phyloP scores from a whole-genome alignment of 257 asterid genomes.

The Eucommia ulmoides region DNA sequence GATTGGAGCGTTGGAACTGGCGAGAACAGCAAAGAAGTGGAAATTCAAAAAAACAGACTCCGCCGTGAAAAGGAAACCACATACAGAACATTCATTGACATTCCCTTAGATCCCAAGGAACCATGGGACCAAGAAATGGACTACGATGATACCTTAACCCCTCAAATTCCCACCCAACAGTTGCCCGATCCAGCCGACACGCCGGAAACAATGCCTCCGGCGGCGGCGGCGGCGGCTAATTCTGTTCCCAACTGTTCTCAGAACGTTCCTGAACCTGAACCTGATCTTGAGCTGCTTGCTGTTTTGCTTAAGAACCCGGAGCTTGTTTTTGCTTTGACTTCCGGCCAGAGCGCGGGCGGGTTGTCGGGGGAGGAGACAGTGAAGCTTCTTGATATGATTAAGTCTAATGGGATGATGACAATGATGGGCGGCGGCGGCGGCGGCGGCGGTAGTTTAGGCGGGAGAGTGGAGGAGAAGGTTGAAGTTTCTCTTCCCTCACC shows the following conservation, averaged over 20 bases:
- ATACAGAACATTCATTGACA: constrained; percentile 53
- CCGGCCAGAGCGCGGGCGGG: constrained; percentile 66
- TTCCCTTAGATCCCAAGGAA: constrained; percentile 71
- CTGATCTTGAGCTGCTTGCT: constrained; percentile 83
- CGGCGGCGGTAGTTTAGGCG: constrained; percentile 28
- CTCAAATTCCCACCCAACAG: constrained; percentile 65
- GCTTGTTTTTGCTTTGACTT: constrained; percentile 76
- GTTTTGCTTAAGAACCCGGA: constrained; percentile 80
- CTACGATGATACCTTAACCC: constrained; percentile 74
- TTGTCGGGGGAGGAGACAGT: constrained; percentile 52
- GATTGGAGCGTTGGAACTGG: constrained; percentile 61
- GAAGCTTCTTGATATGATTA: constrained; percentile 79
- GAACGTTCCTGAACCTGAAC: constrained; percentile 36
- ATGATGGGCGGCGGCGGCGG: too few relatives aligned
- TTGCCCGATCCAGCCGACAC: constrained; percentile 38
- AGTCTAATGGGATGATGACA: constrained; percentile 40
- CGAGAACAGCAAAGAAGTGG: constrained; percentile 78
- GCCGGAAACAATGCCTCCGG: constrained; percentile 11
- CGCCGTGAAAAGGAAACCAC: constrained; percentile 68
- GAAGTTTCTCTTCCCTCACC: constrained; percentile 98
- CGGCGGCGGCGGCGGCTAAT: constrained; percentile 14
- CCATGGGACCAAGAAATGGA: constrained; percentile 99
- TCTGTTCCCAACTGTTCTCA: constrained; percentile 19
- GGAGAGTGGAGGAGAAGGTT: constrained; percentile 35
- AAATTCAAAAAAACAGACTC: constrained; percentile 65